Base-by-base conservation (phyloP, 2,329 filamentous ascomycete species). In the Lanzia echinophila region DNA sequence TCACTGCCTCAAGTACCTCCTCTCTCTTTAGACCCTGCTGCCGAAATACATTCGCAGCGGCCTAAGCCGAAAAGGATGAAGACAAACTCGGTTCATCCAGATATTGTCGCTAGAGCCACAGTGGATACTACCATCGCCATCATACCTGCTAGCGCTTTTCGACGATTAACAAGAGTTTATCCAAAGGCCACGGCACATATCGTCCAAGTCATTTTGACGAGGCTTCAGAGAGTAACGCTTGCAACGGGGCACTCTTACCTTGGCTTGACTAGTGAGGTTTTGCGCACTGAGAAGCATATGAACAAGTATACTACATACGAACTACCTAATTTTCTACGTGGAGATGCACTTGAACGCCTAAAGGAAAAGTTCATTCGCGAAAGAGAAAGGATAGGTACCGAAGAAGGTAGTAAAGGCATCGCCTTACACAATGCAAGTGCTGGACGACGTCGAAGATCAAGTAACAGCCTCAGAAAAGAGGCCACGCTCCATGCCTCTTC, bases 111-210 rank as follows among this genome's bases (percentile, higher is more conserved):
- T n/a, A 82, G 94, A 60, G 94, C 94, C 6, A 95, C 90, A 15
- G 87, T 95, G 22, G 95, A 99, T 67, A 99, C 94, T 0, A 99
- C 95, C 0, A 96, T 99, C 70, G 94, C 94, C 6, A 95, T 99
- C 59, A 99, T 99, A 54, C 95, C 95, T 1, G 94, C 94, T 1
- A 96, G 90, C 67, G 95, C 94, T 3, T 99, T 99, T 64, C 84
- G 90, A 50, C 84, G 95, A 8, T 75, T 99, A 50, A 99, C 95
- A 48, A 84, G 89, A 65, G 86, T 96, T 22, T 99, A 97, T 63
- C 94, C 94, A 10, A 95, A 95, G 72, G 91, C 95, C 10, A 96
- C 94, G 2, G 87, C 94, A 1, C 95, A 99, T 66, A 97, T 99
- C 59, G 90, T 99, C 6, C 94, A 99, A 67, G 92, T 99, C 44